Evolutionary conservation across 1,139 yeast species (phyloP).

Genomic region (Saccharomycopsis crataegensis): DNA sequence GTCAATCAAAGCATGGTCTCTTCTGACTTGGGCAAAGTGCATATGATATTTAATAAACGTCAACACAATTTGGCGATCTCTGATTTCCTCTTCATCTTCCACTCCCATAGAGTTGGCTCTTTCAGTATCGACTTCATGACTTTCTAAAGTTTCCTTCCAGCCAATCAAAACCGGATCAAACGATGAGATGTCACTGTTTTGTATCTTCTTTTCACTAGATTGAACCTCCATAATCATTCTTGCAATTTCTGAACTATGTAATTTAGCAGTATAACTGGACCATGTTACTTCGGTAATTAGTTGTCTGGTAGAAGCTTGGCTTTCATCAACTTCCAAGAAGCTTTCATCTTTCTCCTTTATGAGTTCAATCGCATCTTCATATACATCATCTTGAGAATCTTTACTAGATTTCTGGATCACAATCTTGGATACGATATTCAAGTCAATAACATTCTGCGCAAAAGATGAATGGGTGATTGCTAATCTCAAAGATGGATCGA

Average conservation of each 20-base stretch:
- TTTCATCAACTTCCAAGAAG: slow-evolving; percentile 29
- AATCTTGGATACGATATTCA: slow-evolving; percentile 41
- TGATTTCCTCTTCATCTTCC: slow-evolving; percentile 41
- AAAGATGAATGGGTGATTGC: slow-evolving; percentile 41
- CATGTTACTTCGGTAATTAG: slow-evolving; percentile 44
- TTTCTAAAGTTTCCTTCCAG: slow-evolving; percentile 50
- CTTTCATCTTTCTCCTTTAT: slow-evolving; percentile 36
- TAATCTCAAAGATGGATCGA: slow-evolving; percentile 63
- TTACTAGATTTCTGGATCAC: slow-evolving; percentile 19
- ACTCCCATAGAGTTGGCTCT: slow-evolving; percentile 32
- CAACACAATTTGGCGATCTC: slow-evolving; percentile 65
- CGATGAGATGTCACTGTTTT: slow-evolving; percentile 28
- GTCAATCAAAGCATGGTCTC: slow-evolving; percentile 51
- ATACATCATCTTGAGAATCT: slow-evolving; percentile 14
- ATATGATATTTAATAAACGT: slow-evolving; percentile 70
- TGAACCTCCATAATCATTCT: slow-evolving; percentile 37
- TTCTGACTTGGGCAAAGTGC: slow-evolving; percentile 57
- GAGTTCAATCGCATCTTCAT: slow-evolving; percentile 31
- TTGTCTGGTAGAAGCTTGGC: slow-evolving; percentile 23
- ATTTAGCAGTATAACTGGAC: slow-evolving; percentile 66
- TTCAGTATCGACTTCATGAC: slow-evolving; percentile 45
- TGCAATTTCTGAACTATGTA: slow-evolving; percentile 69
- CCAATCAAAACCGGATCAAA: slow-evolving; percentile 42
- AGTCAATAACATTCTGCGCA: slow-evolving; percentile 30
- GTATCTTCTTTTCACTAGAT: slow-evolving; percentile 22